Base-by-base conservation (phyloP, 257 asterid genomes). In the Nicotiana knightiana region DNA sequence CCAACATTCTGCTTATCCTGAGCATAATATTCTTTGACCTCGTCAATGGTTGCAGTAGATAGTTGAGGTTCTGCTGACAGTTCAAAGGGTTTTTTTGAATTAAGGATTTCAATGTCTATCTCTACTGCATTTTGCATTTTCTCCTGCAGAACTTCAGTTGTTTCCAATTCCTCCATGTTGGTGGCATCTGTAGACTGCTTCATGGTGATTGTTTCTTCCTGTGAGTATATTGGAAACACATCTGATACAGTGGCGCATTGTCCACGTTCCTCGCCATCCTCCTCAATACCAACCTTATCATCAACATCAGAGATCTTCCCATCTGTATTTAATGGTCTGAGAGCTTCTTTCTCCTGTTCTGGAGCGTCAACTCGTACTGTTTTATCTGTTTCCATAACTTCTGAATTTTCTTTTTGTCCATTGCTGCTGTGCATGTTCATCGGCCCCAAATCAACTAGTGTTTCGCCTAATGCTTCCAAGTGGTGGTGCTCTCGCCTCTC, bases 391-490 rank as follows among this genome's bases (percentile, higher is more conserved):
- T 81, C 77, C 5, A 37, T 26, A 37, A 68, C 33, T 21, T 75
- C 85, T 59, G 65, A 7, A 30, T 28, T 28, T 10, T 79, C 84
- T 17, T 53, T 26, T 35, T 46, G 48, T 76, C 63, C 85, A 30
- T 78, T 55, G 43, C 61, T 58, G 16, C 48, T 46, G 16, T 28
- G 33, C 11, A 24, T 88, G 28, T 32, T 21, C 4, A 75, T 70
- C 2, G 10, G 7, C 75, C 79, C 90, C 37, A 77, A 53, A 75
- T 43, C 46, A 48, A 32, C 54, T 33, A 39, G 32, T 21, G 30
- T 57, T 51, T 46, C 78, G 10, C 57, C 46, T n/a, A 37, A 10
- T 5, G 48, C 82, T 77, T 85, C 89, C 24, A n/a, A 39, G 77
- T 55, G 83, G 24, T 9, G 28, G 76, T 35, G 85, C 68, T 71